Conservation (phyloP, 2,329 filamentous ascomycete genomes). For the Fusarium sororula region DNA sequence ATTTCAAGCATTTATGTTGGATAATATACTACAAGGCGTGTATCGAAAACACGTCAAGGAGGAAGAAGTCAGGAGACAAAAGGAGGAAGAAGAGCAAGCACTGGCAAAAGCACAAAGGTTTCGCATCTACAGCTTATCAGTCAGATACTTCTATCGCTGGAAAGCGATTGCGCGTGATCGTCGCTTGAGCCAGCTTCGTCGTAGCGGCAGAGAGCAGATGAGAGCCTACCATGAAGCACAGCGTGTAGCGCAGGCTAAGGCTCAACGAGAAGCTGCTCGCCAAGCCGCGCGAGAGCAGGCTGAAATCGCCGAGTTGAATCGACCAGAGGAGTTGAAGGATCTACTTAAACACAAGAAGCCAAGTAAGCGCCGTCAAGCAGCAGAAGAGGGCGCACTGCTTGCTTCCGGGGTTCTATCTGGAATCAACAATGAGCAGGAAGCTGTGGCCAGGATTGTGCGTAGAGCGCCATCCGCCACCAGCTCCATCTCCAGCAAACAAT, state of each 20-base stretch:
- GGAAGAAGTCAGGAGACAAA: constrained; percentile 52
- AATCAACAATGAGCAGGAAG: constrained; percentile 50
- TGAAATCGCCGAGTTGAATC: constrained; percentile 43
- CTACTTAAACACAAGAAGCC: constrained; percentile 46
- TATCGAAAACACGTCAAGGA: constrained; percentile 54
- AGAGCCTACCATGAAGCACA: constrained; percentile 56
- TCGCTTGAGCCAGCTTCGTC: constrained; percentile 60
- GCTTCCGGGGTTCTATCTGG: constrained; percentile 55
- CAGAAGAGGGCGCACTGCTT: constrained; percentile 51
- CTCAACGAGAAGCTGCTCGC: constrained; percentile 48
- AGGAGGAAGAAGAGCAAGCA: constrained; percentile 59
- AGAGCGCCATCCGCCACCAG: constrained; percentile 37
- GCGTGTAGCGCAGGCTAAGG: constrained; percentile 45
- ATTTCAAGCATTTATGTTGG: constrained; percentile 57
- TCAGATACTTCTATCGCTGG: constrained; percentile 68
- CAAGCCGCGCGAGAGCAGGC: constrained; percentile 39
- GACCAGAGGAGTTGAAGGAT: constrained; percentile 48
- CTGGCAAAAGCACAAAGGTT: constrained; percentile 59
- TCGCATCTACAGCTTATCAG: constrained; percentile 57
- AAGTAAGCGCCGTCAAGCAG: constrained; percentile 45
- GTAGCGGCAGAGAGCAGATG: constrained; percentile 61
- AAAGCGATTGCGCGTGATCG: constrained; percentile 58
- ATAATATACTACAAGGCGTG: constrained; percentile 54
- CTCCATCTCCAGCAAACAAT: constrained; percentile 33
- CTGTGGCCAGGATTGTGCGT: constrained; percentile 49